A percentile compares a stretch with the other conserved stretches of the same genome.
Conservation (phyloP, 352 stramenopile species). For the Phytophthora macrochlamydospora region DNA sequence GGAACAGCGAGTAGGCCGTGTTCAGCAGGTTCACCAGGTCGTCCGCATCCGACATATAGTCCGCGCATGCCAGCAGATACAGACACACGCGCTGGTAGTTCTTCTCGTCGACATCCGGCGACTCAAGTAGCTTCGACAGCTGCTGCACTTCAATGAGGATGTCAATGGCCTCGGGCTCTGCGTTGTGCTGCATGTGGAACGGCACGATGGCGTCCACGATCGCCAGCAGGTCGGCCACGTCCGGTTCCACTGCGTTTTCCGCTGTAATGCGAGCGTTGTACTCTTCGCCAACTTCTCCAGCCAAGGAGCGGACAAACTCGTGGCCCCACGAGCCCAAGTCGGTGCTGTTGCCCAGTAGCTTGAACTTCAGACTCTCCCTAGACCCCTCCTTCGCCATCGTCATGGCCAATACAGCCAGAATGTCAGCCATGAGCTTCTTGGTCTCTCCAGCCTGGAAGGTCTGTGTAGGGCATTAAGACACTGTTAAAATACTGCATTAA, state of each 20-base stretch:
- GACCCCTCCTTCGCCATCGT: slow-evolving; percentile 96
- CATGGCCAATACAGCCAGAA: slow-evolving; percentile 96
- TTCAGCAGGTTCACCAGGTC: slow-evolving; percentile 93
- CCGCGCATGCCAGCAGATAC: slow-evolving; percentile 97
- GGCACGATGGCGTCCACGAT: slow-evolving; percentile 99
- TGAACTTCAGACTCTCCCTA: slow-evolving; percentile 90
- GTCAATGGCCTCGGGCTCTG: slow-evolving; percentile 98
- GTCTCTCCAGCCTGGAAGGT: slow-evolving; percentile 53
- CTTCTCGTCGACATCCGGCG: slow-evolving; percentile 96
- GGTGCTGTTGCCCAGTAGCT: slow-evolving; percentile 89
- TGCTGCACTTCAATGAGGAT: slow-evolving; percentile 99
- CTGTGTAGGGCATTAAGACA: slow-evolving; percentile 20
- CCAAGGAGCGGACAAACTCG: slow-evolving; percentile 98
- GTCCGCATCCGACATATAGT: slow-evolving; percentile 99
- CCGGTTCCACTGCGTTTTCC: slow-evolving; percentile 54
- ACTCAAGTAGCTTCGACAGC: slow-evolving; percentile 93
- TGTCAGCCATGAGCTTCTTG: slow-evolving; percentile 86
- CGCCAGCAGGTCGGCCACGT: slow-evolving; percentile 92
- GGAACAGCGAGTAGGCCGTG: slow-evolving; percentile 96
- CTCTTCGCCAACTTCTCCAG: slow-evolving; percentile 97
- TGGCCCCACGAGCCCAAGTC: slow-evolving; percentile 97
- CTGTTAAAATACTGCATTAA: neutral
- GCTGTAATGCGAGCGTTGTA: slow-evolving; percentile 81
- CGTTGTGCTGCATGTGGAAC: slow-evolving; percentile 99
- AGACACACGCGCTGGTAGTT: slow-evolving; percentile 99